Evolutionary conservation across 2,329 filamentous ascomycete genomes (phyloP), one percentile per base, ranked within the genome.

Genomic region (Aspergillus jensenii): DNA sequence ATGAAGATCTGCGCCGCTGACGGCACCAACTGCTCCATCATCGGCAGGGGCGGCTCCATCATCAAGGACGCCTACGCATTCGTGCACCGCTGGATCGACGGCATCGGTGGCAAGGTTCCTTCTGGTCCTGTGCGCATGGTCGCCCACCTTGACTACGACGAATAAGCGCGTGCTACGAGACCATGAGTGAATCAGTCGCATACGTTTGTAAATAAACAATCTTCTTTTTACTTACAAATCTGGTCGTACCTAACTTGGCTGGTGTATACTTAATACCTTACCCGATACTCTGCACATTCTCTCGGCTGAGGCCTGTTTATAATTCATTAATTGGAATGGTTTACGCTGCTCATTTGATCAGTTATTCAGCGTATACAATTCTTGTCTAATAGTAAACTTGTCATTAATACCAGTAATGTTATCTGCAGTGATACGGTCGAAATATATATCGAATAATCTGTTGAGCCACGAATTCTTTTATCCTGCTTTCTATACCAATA

Each of bases 1-100:
- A 74, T 76, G 71, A 60, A 65, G 40, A 71, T 76, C 27, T 74
- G 69, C 51, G 58, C 64, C 56, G 59, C 62, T 27, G 57, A 63
- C 49, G 68, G 67, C 8, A 52, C 58, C 31, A 63, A 60, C 17
- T 75, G 72, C 57, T 76, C 74, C n/a, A 61, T 60, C 17, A 68
- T 75, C 17, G 69, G 66, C 3, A 59, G 60, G 0, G 47, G 43
- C 11, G 69, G 68, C 3, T 58, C 54, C 23, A 64, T 56, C 43
- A 68, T 72, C 7, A 50, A 63, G 21, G 59, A 67, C 57, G 68
- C 69, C 21, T 76, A 76, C 59, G 63, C 62, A 5, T 41, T 62
- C 37, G 56, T 51, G 7, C 52, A 71, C 45, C 59, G 60, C 5
- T 63, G 64, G 41, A 55, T 66, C 37, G 68, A 73, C 64, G 74